These are phyloP conservation scores for Coemansia sp. DNA, from an alignment of 192 early-diverging fungal genomes.

Conservation along the genomic window DNA sequence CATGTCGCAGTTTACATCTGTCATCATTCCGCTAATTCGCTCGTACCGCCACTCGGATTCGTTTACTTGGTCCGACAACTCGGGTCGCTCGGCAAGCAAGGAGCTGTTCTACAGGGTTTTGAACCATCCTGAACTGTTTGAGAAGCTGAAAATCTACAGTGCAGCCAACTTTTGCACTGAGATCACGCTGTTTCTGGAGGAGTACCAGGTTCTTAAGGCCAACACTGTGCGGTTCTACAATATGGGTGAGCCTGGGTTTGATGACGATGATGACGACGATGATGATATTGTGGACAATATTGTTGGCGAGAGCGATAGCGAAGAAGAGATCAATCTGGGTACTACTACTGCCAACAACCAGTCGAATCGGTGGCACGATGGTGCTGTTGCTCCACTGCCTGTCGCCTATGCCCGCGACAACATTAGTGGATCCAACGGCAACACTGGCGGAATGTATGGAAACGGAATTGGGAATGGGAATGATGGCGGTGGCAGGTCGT, in stretches of 20 bases:
- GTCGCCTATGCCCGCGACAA: slow-evolving; percentile 1
- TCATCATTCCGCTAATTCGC: slow-evolving; percentile 48
- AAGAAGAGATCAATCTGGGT: neutral
- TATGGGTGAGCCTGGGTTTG: slow-evolving; percentile 53
- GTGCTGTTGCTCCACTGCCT: neutral
- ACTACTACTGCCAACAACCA: neutral
- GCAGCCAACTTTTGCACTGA: slow-evolving; percentile 56
- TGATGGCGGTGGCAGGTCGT: neutral
- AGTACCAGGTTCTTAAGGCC: slow-evolving; percentile 58
- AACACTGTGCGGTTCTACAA: slow-evolving; percentile 57
- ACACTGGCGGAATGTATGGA: neutral
- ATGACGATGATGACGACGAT: slow-evolving; percentile 24
- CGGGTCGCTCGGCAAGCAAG: slow-evolving; percentile 33
- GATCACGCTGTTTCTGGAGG: slow-evolving; percentile 55
- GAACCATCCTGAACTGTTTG: slow-evolving; percentile 54
- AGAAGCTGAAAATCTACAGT: slow-evolving; percentile 49
- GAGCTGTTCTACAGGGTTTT: slow-evolving; percentile 55
- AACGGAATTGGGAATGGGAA: neutral
- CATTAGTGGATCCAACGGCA: neutral
- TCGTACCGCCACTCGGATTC: slow-evolving; percentile 51
- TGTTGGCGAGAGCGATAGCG: slow-evolving; percentile 3
- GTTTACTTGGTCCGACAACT: slow-evolving; percentile 47
- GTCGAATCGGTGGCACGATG: neutral
- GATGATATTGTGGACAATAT: slow-evolving; percentile 11
- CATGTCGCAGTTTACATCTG: slow-evolving; percentile 55